phyloP scores from a whole-genome alignment of 495 filamentous ascomycete species.

The Penicillium goetzii region DNA sequence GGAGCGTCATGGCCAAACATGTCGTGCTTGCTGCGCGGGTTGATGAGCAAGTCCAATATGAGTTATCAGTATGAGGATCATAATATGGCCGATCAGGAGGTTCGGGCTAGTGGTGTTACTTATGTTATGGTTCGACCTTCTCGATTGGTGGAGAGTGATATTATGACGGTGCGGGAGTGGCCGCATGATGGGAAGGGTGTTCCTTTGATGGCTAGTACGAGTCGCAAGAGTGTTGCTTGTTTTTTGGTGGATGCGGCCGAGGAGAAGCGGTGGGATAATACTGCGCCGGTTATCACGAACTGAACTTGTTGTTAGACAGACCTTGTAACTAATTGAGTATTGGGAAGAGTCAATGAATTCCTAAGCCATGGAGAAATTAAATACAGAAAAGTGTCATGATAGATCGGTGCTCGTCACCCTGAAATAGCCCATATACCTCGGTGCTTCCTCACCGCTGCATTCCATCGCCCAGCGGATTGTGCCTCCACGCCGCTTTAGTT shows the following conservation, averaged over 20 bases:
- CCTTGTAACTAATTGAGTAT: neutral
- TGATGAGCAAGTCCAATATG: slow-evolving; percentile 52
- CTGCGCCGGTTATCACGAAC: slow-evolving; percentile 36
- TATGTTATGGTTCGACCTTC: slow-evolving; percentile 50
- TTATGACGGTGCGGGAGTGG: slow-evolving; percentile 30
- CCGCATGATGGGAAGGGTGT: slow-evolving; percentile 35
- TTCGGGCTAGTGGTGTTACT: slow-evolving; percentile 43
- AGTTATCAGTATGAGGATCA: slow-evolving; percentile 51
- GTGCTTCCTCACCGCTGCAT: slow-evolving; percentile 11
- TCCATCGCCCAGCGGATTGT: slow-evolving; percentile 14
- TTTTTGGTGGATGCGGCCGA: slow-evolving; percentile 31
- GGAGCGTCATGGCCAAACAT: slow-evolving; percentile 52
- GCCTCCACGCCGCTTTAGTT: slow-evolving; percentile 8
- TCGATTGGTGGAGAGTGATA: slow-evolving; percentile 36
- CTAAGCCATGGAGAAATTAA: neutral
- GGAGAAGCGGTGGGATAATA: slow-evolving; percentile 29
- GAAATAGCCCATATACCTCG: neutral
- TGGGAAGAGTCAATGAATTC: neutral
- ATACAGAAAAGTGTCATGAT: neutral
- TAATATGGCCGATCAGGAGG: slow-evolving; percentile 42
- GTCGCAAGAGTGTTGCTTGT: slow-evolving; percentile 33
- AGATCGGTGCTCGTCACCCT: neutral
- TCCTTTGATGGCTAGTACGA: slow-evolving; percentile 31
- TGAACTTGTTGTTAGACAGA: slow-evolving; percentile 4
- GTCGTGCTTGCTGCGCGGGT: slow-evolving; percentile 39